Base-by-base conservation (phyloP, 148 eudicot genomes). In the Camellia lanceoleosa region DNA sequence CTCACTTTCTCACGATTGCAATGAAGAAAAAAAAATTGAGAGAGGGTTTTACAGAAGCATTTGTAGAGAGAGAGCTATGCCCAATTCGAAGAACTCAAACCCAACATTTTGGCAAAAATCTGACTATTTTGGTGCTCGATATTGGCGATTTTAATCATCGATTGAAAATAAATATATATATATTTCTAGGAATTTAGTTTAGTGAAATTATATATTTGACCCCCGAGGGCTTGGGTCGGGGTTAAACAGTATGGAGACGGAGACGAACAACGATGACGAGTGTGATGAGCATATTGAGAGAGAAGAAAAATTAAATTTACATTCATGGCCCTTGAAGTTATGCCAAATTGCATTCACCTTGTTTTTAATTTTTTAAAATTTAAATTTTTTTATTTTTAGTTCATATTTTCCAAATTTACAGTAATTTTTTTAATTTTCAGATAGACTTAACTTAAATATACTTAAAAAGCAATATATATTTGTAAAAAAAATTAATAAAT, bases 1-100 rank as follows among this genome's bases (percentile, higher is more conserved):
- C 55, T 75, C 66, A 38, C 65, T 43, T 3, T 44, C 73, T 43
- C 41, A 3, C 6, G 11, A 30, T 30, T 30, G 38, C 38, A 30
- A 30, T 30, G 38, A 30, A 1, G 11, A 9, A 66, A 8, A 20
- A 12, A 64, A 38, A 47, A 11, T 51, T 7, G 15, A 30, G 47
- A 55, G 77, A 13, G 62, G 73, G 62, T 41, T 67, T 78, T 78
- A 41, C 73, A 10, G 80, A 77, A 30, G 71, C 71, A 30, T 63
- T 14, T 13, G 52, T 19, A 47, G 14, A 2, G 58, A 8, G 30
- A 66, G 42, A 20, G 7, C 14, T 30, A 51, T 64, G 44, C 59
- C 70, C 44, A 77, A 77, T 64, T 64, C 59, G 20, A 65, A 10
- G 44, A 46, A 71, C 5, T 51, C 42, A 62, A 74, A 9, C 14